phyloP scores from a whole-genome alignment of 257 asterid genomes.

The Solanum dulcamara region DNA sequence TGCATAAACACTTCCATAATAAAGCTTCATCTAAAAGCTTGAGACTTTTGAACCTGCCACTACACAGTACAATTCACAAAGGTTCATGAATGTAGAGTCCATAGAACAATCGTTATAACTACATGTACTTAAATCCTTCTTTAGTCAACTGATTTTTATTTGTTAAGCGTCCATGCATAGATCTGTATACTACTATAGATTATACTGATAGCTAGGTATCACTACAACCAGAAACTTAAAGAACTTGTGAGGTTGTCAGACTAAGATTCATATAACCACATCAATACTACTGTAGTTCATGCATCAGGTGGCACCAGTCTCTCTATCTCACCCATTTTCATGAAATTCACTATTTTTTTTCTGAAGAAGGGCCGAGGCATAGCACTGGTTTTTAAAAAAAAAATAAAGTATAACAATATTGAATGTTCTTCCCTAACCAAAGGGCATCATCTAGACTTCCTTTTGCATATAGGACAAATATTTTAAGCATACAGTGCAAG shows the following conservation, averaged over 20 bases:
- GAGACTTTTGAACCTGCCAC: not conserved
- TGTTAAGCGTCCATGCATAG: not conserved
- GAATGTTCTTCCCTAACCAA: not conserved
- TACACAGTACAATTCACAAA: not conserved
- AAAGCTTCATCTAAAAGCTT: not conserved
- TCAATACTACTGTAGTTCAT: not conserved
- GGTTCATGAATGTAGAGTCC: not conserved
- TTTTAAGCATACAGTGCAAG: not conserved
- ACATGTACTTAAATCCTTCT: not conserved
- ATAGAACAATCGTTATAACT: not conserved
- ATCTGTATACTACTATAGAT: not conserved
- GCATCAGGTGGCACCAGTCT: not conserved
- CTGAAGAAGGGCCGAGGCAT: not conserved
- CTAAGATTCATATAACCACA: not conserved
- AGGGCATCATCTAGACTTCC: not conserved
- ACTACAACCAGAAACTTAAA: not conserved
- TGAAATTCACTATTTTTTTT: not conserved
- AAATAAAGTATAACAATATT: not conserved
- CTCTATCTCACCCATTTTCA: not conserved
- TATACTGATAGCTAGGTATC: not conserved
- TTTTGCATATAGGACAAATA: not conserved
- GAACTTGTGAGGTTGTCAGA: not conserved
- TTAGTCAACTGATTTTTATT: not conserved
- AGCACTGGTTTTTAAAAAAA: not conserved
- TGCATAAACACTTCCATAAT: not conserved